These are phyloP conservation scores for Panaeolus cyanescens DNA, from an alignment of 768 basidiomycete species.

Conservation along the genomic window DNA sequence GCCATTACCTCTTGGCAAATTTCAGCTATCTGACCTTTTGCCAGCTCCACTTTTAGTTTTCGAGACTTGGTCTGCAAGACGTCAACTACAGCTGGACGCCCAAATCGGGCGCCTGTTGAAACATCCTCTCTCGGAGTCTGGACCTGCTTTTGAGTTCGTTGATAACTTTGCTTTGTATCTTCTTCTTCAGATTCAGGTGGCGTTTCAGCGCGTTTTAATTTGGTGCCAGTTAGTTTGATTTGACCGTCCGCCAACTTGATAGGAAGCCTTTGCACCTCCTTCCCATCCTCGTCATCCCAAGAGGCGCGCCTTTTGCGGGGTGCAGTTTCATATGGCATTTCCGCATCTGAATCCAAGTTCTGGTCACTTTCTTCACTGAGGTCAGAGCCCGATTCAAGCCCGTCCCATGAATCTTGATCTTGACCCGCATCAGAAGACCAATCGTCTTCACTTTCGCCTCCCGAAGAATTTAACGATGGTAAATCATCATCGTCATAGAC, in stretches of 20 bases:
- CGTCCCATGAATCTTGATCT: conserved; percentile 42
- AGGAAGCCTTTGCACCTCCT: conserved; percentile 66
- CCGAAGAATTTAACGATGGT: conserved; percentile 69
- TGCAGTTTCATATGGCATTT: conserved; percentile 73
- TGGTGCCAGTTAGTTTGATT: conserved; percentile 60
- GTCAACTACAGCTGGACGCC: conserved; percentile 77
- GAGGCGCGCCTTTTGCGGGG: conserved; percentile 54
- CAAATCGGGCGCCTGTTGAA: conserved; percentile 84
- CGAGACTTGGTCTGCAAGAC: conserved; percentile 69
- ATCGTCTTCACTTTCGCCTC: conserved; percentile 44
- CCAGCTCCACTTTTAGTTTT: conserved; percentile 65
- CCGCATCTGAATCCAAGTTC: conserved; percentile 56
- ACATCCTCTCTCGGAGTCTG: conserved; percentile 60
- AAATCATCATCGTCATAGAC: conserved; percentile 55
- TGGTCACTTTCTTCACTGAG: conserved; percentile 28
- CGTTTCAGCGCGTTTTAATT: conserved; percentile 23
- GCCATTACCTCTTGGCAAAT: conserved; percentile 93
- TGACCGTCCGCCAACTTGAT: conserved; percentile 86
- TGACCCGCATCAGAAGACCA: conserved; percentile 50
- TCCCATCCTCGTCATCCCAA: conserved; percentile 48
- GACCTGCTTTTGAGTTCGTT: conserved; percentile 18
- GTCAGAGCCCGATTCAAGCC: conserved; percentile 28
- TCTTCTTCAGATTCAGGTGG: conserved; percentile 25
- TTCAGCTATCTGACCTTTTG: conserved; percentile 92
- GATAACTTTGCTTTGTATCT: conserved; percentile 33